Evolutionary conservation across 148 eudicot species (phyloP), one percentile per base, ranked within the genome.

Genomic region (Pouteria glomerata): DNA sequence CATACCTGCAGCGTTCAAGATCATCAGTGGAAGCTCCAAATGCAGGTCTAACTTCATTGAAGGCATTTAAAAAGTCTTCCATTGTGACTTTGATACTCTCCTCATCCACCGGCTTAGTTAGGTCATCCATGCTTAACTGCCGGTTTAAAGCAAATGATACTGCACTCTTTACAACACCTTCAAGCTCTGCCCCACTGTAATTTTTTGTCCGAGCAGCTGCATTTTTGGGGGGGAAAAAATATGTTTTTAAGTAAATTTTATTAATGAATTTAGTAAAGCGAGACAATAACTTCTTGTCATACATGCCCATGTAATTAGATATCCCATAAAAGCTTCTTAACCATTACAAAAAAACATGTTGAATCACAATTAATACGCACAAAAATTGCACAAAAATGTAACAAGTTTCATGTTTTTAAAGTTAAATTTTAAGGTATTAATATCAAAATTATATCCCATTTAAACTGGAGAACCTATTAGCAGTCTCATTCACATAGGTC

Each of bases 131-230:
- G 79, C 79, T 96, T 69, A 96, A 59, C 70, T 96, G 97, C 30
- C 96, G 82, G 70, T 96, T 92, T 76, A 96, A 84, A 62, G 99
- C 99, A 83, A 71, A 96, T 26, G 99, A 96, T 21, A 90, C 97
- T 66, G 99, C 97, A 88, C 99, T 92, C 80, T 96, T 96, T 19
- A 90, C 99, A 65, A 92, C 97, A 81, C 99, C 99, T 85, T 96
- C 99, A 80, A 96, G 99, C 77, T 96, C 99, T 37, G 99, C 99
- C 31, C 99, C 99, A 81, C 99, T 96, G 57, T 90, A 96, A 79
- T 96, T 96, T 86, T 92, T 96, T 76, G 99, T 85, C 77, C 89
- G 82, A 56, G 97, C 96, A 80, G 99, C 99, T 89, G 78, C 76
- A 84, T 65, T 63, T 12, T 45, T 37, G 51, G 62, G n/a, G 66